Evolutionary conservation across 495 filamentous ascomycete species (phyloP), one percentile per base, ranked within the genome.

Genomic region (Lentithecium fluviatile): DNA sequence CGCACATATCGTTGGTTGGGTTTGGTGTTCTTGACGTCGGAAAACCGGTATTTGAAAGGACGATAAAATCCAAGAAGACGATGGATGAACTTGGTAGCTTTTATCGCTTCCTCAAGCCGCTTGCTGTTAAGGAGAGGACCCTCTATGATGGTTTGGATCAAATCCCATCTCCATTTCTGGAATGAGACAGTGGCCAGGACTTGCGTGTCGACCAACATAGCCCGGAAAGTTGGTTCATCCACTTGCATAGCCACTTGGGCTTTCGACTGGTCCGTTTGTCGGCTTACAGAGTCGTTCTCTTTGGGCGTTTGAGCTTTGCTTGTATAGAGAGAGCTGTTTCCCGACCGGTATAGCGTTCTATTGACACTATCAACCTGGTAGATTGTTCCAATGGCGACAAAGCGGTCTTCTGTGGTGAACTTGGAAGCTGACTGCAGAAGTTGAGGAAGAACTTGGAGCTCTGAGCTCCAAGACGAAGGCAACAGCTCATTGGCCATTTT

Each of bases 301-400:
- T 23, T 45, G 21, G 42, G 43, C 8, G 42, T 53, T n/a, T 50
- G 65, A 11, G 77, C 74, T 56, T 83, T 80, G 48, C 78, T 69
- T 37, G 73, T 73, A 48, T 79, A 76, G 52, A 75, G 68, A 17
- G 74, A 68, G 15, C 71, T 71, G 75, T 47, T 87, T 59, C 69
- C 79, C 26, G 91, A 95, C 49, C 95, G 84, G 70, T 96, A 90
- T 10, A 98, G 76, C 1, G 93, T 97, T 60, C 90, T 84, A 73
- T 93, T 98, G 57, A 98, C 89, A 68, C 94, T 97, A 74, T 96
- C 95, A 6, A 97, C 92, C 69, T 97, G 94, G 70, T 97, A 98
- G 36, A 97, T 89, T 5, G 91, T 91, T 2, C 88, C 85, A 0
- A 89, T 89, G 17, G 91, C 88, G 43, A 87, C 77, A 61, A 90